Evolutionary conservation across 2,329 filamentous ascomycete species (phyloP).

Genomic region (Penicillium sp.): DNA sequence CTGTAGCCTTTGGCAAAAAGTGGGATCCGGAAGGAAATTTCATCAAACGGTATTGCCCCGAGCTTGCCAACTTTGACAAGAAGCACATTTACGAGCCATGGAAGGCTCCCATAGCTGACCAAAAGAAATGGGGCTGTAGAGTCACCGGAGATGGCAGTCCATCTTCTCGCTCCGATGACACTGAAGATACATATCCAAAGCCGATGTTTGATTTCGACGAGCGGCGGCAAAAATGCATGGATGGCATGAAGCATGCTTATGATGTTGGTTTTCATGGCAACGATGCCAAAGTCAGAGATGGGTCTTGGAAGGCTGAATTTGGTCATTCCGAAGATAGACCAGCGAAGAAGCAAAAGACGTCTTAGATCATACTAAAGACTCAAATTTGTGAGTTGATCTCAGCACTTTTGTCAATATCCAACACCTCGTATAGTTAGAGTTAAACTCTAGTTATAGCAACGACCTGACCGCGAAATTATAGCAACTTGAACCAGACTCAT

Average conservation of each 20-base stretch:
- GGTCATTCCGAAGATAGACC: constrained; percentile 8
- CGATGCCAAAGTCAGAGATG: constrained; percentile 57
- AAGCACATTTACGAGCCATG: constrained; percentile 81
- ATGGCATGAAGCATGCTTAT: constrained; percentile 71
- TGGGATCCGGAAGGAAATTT: constrained; percentile 69
- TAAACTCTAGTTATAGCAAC: no score
- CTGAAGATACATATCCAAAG: constrained; percentile 60
- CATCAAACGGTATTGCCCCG: constrained; percentile 67
- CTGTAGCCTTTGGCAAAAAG: constrained; percentile 71
- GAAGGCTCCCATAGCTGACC: constrained; percentile 68
- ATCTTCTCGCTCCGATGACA: constrained; percentile 45
- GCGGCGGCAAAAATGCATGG: constrained; percentile 63
- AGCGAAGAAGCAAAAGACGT: neutral
- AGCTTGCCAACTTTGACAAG: constrained; percentile 61
- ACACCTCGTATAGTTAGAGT: no score
- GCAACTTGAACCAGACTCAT: no score
- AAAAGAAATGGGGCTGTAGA: constrained; percentile 67
- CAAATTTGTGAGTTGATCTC: neutral
- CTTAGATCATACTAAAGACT: neutral
- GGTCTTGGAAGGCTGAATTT: constrained; percentile 57
- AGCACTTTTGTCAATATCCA: no score
- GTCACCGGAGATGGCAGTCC: constrained; percentile 57
- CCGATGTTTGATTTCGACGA: constrained; percentile 76
- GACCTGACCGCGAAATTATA: no score
- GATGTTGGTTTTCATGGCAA: constrained; percentile 64